These are phyloP conservation scores for Plectosphaerella cucumerina DNA, from an alignment of 2,329 filamentous ascomycete species.

Conservation along the genomic window DNA sequence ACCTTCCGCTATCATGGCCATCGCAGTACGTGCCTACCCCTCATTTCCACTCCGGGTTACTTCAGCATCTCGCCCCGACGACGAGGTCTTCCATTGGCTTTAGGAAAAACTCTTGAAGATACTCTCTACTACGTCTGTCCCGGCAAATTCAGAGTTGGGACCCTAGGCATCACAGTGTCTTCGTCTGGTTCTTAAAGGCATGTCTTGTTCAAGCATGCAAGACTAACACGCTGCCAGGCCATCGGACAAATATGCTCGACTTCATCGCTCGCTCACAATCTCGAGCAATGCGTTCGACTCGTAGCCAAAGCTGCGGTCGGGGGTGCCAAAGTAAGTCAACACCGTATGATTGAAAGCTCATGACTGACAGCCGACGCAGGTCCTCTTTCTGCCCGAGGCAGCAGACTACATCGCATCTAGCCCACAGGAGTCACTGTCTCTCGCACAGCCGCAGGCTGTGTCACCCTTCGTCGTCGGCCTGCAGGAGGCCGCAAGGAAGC, in stretches of 20 bases:
- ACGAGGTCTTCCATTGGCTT: no score
- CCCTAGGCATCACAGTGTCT: no score
- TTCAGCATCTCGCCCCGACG: no score
- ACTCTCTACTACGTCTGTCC: no score
- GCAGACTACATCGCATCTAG: slow-evolving; percentile 79
- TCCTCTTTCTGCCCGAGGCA: slow-evolving; percentile 89
- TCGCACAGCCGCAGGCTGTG: slow-evolving; percentile 61
- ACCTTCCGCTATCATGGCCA: slow-evolving; percentile 16
- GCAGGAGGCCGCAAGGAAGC: slow-evolving; percentile 58
- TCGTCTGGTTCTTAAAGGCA: no score
- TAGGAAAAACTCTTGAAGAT: no score
- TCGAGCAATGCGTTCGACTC: slow-evolving; percentile 70
- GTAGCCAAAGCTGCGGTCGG: slow-evolving; percentile 68
- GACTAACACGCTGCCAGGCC: slow-evolving; percentile 48
- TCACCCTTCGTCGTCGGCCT: slow-evolving; percentile 77
- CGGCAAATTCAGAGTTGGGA: no score
- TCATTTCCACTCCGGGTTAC: no score
- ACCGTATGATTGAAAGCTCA: neutral
- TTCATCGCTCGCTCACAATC: slow-evolving; percentile 70
- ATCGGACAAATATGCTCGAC: slow-evolving; percentile 89
- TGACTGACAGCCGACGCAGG: slow-evolving; percentile 33
- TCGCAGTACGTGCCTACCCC: slow-evolving; percentile 17
- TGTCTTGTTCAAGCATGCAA: no score
- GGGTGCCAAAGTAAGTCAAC: slow-evolving; percentile 66
- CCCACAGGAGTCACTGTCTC: slow-evolving; percentile 61